Base-by-base conservation (phyloP, 2,329 filamentous ascomycete species). In the Cylindrodendrum hubeiense region DNA sequence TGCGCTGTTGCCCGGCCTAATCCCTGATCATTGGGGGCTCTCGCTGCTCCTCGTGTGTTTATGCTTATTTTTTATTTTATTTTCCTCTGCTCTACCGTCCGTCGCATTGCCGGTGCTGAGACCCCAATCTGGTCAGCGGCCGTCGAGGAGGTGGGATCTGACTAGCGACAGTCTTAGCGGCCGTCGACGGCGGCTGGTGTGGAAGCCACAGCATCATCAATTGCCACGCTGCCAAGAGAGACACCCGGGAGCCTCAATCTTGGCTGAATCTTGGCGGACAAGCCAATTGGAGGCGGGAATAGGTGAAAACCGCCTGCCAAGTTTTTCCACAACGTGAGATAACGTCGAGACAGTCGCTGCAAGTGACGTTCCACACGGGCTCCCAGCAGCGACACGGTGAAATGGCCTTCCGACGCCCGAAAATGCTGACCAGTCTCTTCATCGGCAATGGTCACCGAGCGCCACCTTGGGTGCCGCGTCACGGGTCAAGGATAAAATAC, bases 231-330 rank as follows among this genome's bases (percentile, higher is more conserved):
- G 66, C 70, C 70, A 72, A 72, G 70, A 28, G 33, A 33, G 63
- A 50, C 19, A 41, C 54, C 63, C 39, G 54, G 26, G 66, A 72
- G 68, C 68, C 66, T 28, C 49, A 57, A 60, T 17, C 68, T 69
- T 56, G 68, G 68, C 66, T 28, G 44, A 57, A 60, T 17, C 68
- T 69, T 56, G 68, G 68, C 70, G 51, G 33, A 30, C 2, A 22
- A 15, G 54, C 47, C 60, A 67, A 71, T 71, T 70, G 69, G 70
- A 68, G 60, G 61, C 69, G 68, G 69, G 64, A 71, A 71, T 71
- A 71, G 66, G 5, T n/a, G 15, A 59, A 46, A 24, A 13, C 19
- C 52, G 26, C 49, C 4, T 28, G 8, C 28, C 28, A 37, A 21
- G 28, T 43, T n/a, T 41, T 7, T 26, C 22, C 21, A 24, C 19